phyloP scores from a whole-genome alignment of 768 basidiomycete species.

The Pleurotus eryngii region DNA sequence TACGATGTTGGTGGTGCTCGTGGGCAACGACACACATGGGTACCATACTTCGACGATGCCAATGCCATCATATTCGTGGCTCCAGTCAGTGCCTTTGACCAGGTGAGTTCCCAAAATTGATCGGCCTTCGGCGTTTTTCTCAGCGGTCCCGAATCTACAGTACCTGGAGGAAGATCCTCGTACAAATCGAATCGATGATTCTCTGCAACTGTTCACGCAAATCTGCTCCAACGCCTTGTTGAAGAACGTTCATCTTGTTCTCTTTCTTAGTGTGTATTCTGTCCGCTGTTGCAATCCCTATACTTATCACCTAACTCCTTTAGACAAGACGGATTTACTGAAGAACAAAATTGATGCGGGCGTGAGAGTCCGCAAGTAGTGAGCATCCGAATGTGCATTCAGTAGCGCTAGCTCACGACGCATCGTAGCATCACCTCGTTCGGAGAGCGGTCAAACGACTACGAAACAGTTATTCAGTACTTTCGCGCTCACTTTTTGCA shows the following conservation, averaged over 20 bases:
- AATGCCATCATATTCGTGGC: constrained; percentile 81
- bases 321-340: constrained; percentile 79
- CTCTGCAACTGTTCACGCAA: constrained; percentile 82
- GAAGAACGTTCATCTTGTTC: constrained; percentile 61
- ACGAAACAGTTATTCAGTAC: constrained; percentile 78
- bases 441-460: constrained; percentile 77
- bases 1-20: constrained; percentile 72
- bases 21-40: constrained; percentile 74
- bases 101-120: constrained; percentile 35
- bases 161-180: constrained; percentile 85
- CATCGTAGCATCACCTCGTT: constrained; percentile 70
- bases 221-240: constrained; percentile 80
- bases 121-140: constrained; percentile 3
- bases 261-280: constrained; percentile 51
- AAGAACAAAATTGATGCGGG: constrained; percentile 69
- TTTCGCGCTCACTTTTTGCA: constrained; percentile 88
- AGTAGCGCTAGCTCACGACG: neutral
- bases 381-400: constrained; percentile 21
- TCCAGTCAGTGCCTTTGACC: constrained; percentile 77
- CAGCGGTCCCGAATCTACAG: constrained; percentile 30
- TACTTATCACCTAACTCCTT: neutral
- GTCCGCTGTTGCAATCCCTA: neutral
- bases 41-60: constrained; percentile 74
- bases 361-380: constrained; percentile 78
- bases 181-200: constrained; percentile 84